These are phyloP conservation scores for Pleurotus djamor DNA, from an alignment of 768 basidiomycete genomes.

Conservation along the genomic window DNA sequence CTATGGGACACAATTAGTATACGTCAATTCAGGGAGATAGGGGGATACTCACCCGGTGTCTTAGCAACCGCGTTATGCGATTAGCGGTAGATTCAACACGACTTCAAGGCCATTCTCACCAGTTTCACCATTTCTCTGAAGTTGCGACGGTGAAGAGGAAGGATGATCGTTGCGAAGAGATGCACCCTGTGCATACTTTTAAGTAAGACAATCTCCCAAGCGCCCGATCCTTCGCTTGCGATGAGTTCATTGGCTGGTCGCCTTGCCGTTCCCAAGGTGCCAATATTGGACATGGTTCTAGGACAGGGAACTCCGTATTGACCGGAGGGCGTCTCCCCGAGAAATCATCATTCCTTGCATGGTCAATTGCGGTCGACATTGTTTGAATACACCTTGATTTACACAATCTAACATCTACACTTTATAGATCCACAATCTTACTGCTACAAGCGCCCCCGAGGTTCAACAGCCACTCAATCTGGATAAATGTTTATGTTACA, in stretches of 20 bases:
- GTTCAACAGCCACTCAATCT: neutral
- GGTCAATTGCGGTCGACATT: no score
- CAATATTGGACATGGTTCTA: neutral
- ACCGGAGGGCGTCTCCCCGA: neutral
- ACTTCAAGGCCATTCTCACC: neutral
- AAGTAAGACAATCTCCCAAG: neutral
- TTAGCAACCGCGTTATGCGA: neutral
- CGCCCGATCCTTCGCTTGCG: neutral
- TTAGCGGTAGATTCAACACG: neutral
- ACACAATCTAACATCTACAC: no score
- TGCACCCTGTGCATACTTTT: neutral
- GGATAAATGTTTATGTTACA: slow-evolving; percentile 20
- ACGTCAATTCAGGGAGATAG: neutral
- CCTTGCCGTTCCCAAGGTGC: neutral
- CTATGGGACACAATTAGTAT: neutral
- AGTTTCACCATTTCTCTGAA: neutral
- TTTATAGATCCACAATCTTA: neutral
- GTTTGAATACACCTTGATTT: no score
- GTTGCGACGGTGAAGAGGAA: neutral
- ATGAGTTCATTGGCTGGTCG: neutral
- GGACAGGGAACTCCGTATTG: neutral
- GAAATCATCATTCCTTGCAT: neutral
- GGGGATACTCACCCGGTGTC: neutral
- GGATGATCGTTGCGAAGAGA: neutral
- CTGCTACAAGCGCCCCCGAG: neutral